A percentile compares a stretch with the other conserved stretches of the same genome.
Evolutionary conservation across 116 monocot species (phyloP).

Genomic region (Cymodocea nodosa): DNA sequence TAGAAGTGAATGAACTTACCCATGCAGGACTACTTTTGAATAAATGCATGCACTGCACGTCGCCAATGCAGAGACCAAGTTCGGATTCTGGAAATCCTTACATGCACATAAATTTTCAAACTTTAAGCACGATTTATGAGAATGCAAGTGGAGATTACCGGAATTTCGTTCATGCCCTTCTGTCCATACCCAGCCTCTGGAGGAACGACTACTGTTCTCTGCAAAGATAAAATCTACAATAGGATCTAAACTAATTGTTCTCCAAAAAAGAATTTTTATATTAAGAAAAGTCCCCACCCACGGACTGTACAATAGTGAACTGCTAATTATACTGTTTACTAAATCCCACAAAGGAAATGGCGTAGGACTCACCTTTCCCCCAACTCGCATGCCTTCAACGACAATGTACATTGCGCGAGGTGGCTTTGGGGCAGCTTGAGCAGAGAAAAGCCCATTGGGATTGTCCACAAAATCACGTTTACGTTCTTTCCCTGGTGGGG

Average conservation of each 20-base stretch:
- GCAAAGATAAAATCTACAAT: conserved; percentile 1
- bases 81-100: no score
- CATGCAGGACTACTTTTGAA: neutral
- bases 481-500: conserved; percentile 78
- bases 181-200: conserved; percentile 76
- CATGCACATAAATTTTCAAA: neutral
- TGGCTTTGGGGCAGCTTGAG: conserved; percentile 89
- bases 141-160: conserved; percentile 21
- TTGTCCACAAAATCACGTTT: conserved; percentile 83
- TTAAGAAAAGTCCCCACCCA: no score
- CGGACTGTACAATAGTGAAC: no score
- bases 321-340: no score
- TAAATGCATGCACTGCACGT: neutral
- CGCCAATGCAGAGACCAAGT: no score
- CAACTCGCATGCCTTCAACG: conserved; percentile 87
- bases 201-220: conserved; percentile 81
- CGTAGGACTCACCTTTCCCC: conserved; percentile 53
- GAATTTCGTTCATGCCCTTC: conserved; percentile 80
- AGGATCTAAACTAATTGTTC: no score
- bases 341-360: neutral
- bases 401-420: conserved; percentile 68
- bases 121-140: neutral
- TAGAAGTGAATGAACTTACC: neutral
- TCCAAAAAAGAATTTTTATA: no score
- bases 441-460: conserved; percentile 83